These are phyloP conservation scores for Cyphellophora europaea DNA, from an alignment of 2,329 filamentous ascomycete genomes.

Conservation along the genomic window DNA sequence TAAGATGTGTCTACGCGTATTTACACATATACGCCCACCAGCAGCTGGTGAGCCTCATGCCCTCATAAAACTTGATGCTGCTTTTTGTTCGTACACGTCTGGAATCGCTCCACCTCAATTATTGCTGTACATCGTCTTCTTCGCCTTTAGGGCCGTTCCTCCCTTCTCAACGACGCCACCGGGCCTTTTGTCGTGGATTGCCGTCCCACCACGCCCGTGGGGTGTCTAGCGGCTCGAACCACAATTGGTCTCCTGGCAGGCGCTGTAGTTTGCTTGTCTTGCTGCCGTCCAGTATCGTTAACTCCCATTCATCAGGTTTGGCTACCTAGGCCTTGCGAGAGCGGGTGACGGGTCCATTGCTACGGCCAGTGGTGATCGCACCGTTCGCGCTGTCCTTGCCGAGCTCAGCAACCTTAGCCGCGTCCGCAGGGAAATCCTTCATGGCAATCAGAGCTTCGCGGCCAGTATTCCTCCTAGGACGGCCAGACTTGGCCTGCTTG, in stretches of 20 bases:
- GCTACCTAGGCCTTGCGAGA: constrained; percentile 36
- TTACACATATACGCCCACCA: no score
- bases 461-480: constrained; percentile 50
- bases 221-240: not conserved
- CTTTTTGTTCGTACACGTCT: no score
- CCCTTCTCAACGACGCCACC: no score
- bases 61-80: no score
- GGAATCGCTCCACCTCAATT: no score
- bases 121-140: no score
- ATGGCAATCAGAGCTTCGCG: constrained; percentile 82
- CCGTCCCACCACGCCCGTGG: not conserved
- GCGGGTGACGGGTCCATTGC: constrained; percentile 33
- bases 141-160: no score
- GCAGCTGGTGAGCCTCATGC: no score
- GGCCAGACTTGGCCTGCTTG: constrained; percentile 47
- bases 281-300: no score
- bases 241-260: not conserved
- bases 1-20: no score
- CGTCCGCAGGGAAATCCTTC: constrained; percentile 56
- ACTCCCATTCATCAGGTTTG: not conserved
- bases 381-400: constrained; percentile 21
- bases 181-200: not conserved
- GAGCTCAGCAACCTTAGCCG: constrained; percentile 6
- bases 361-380: constrained; percentile 27
- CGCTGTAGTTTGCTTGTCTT: no score